Conservation (phyloP, 169 alveolate species). For the Toxoplasma gondii region DNA sequence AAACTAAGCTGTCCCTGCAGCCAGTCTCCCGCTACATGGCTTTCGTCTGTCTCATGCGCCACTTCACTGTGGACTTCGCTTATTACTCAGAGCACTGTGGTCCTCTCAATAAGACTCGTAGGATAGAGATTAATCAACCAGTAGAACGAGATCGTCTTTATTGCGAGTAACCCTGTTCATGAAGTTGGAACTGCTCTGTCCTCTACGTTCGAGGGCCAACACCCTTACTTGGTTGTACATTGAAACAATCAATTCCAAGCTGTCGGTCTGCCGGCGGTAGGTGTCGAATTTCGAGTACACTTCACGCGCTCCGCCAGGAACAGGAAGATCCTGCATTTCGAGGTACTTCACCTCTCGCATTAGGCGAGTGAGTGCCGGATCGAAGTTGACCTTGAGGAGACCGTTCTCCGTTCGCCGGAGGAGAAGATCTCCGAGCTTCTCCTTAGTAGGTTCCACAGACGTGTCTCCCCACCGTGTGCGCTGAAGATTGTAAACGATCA, state of each 20-base stretch:
- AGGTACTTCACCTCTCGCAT: conserved; percentile 93
- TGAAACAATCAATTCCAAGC: conserved; percentile 87
- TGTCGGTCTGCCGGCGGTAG: conserved; percentile 88
- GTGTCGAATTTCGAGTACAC: conserved; percentile 81
- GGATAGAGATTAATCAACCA: too few relatives aligned
- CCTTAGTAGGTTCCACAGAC: conserved; percentile 85
- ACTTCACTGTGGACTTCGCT: too few relatives aligned
- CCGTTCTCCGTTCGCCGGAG: conserved; percentile 84
- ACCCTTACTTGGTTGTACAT: conserved; percentile 85
- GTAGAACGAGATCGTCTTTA: too few relatives aligned
- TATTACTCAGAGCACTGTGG: too few relatives aligned
- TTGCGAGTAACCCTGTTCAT: too few relatives aligned
- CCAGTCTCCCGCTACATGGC: too few relatives aligned
- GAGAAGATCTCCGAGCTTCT: conserved; percentile 86
- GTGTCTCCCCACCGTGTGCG: conserved; percentile 88
- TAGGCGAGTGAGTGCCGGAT: conserved; percentile 89
- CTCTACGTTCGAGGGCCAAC: too few relatives aligned
- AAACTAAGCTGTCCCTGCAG: too few relatives aligned
- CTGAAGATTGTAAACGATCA: conserved; percentile 5
- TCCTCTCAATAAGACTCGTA: too few relatives aligned
- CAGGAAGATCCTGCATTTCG: conserved; percentile 83
- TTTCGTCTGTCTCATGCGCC: too few relatives aligned
- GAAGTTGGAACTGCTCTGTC: too few relatives aligned
- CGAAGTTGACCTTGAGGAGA: conserved; percentile 89
- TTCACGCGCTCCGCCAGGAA: conserved; percentile 88